Percentiles rank a stretch among this genome's conserved stretches.
Evolutionary conservation across 225 moss, liverwort and hornwort genomes (phyloP).

Genomic region (Rhytidiadelphus loreus): DNA sequence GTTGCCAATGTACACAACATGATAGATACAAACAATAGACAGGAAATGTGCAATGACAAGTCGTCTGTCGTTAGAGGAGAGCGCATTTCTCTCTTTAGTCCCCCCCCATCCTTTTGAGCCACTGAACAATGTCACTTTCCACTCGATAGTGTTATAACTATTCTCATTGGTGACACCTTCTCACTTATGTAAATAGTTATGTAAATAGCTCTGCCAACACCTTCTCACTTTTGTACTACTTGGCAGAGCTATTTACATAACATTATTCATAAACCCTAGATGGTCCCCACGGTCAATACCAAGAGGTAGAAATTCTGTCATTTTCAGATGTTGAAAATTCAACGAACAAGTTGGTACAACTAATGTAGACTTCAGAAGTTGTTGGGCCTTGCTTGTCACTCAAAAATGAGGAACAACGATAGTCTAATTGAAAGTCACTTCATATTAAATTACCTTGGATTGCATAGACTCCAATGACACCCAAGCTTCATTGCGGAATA

Average conservation of each 20-base stretch:
- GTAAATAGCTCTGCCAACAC: background rate
- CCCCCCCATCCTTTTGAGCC: background rate
- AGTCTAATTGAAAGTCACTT: background rate
- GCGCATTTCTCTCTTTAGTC: background rate
- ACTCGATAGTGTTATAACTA: no score
- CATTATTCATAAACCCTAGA: background rate
- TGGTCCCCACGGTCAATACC: background rate
- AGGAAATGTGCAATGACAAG: background rate
- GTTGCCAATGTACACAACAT: background rate
- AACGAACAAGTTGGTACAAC: background rate
- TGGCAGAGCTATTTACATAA: background rate
- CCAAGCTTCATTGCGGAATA: background rate
- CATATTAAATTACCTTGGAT: background rate
- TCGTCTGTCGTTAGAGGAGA: background rate
- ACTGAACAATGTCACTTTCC: background rate
- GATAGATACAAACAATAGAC: background rate
- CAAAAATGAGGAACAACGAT: background rate
- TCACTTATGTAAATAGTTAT: background rate
- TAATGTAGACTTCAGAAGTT: background rate
- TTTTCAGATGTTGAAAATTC: background rate
- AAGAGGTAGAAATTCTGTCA: background rate
- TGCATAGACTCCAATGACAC: background rate
- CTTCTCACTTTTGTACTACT: background rate
- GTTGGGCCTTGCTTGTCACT: background rate
- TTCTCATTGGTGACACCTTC: background rate